These are phyloP conservation scores for Aureobasidium leucospermi DNA, from an alignment of 2,329 filamentous ascomycete species.

Conservation along the genomic window DNA sequence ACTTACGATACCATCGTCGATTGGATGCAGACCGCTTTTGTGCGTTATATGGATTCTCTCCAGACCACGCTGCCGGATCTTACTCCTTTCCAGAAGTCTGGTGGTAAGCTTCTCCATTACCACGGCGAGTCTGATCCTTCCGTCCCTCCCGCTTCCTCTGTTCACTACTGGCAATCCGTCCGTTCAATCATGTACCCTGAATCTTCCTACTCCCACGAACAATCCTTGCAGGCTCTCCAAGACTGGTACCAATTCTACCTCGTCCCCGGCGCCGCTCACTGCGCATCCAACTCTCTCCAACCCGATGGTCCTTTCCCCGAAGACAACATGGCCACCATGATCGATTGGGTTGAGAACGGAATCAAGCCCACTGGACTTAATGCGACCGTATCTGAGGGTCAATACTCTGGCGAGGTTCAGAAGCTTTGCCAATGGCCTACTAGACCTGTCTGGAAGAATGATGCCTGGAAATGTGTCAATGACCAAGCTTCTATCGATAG, in stretches of 20 bases:
- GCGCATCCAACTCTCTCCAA: slow-evolving; percentile 35
- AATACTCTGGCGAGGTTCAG: slow-evolving; percentile 27
- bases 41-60: slow-evolving; percentile 43
- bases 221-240: slow-evolving; percentile 29
- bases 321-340: slow-evolving; percentile 40
- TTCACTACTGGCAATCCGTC: slow-evolving; percentile 51
- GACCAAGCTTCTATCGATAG: slow-evolving; percentile 33
- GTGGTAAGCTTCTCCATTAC: slow-evolving; percentile 52
- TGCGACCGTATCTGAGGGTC: slow-evolving; percentile 27
- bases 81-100: slow-evolving; percentile 40
- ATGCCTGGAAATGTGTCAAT: slow-evolving; percentile 31
- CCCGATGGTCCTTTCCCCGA: slow-evolving; percentile 33
- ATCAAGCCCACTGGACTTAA: slow-evolving; percentile 38
- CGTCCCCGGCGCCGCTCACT: slow-evolving; percentile 48
- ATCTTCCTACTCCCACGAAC: not conserved
- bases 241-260: slow-evolving; percentile 52
- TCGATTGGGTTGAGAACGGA: slow-evolving; percentile 48
- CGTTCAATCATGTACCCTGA: slow-evolving; percentile 41
- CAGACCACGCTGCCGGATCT: slow-evolving; percentile 51
- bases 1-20: slow-evolving; percentile 52
- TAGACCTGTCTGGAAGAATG: slow-evolving; percentile 35
- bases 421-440: slow-evolving; percentile 38
- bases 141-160: slow-evolving; percentile 47
- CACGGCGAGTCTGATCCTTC: slow-evolving; percentile 51
- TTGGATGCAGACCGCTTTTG: slow-evolving; percentile 46